Conservation (phyloP, 2,329 filamentous ascomycete species). For the Nigrograna mackinnonii region DNA sequence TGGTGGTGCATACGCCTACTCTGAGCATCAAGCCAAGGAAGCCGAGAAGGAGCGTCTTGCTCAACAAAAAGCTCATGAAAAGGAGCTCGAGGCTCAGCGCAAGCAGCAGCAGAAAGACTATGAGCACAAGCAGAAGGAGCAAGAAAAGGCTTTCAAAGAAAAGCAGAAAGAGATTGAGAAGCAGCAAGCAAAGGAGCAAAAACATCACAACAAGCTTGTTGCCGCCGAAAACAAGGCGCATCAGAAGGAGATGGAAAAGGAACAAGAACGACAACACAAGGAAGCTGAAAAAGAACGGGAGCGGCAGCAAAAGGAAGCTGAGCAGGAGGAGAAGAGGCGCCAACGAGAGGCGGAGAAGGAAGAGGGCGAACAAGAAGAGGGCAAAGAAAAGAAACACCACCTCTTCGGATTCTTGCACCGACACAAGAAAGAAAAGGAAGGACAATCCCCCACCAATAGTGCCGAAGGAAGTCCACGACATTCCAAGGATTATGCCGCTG, state of each 20-base stretch:
- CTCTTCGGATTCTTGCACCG: slow-evolving; percentile 45
- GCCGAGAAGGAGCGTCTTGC: slow-evolving; percentile 26
- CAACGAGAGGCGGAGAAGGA: slow-evolving; percentile 21
- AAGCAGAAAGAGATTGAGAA: slow-evolving; percentile 17
- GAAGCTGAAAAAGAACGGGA: slow-evolving; percentile 19
- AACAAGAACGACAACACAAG: slow-evolving; percentile 17
- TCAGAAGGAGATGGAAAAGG: slow-evolving; percentile 23
- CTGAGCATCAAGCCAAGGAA: slow-evolving; percentile 28
- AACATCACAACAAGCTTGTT: slow-evolving; percentile 17
- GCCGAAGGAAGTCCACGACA: slow-evolving; percentile 13
- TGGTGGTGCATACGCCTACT: slow-evolving; percentile 22
- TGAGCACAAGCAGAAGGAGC: slow-evolving; percentile 15
- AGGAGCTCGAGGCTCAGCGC: slow-evolving; percentile 22
- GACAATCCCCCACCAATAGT: not conserved
- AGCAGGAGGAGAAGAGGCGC: slow-evolving; percentile 6
- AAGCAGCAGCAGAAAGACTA: slow-evolving; percentile 20
- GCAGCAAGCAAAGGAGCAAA: slow-evolving; percentile 24
- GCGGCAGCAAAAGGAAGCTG: slow-evolving; percentile 7
- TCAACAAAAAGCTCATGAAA: slow-evolving; percentile 26
- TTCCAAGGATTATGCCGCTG: slow-evolving; percentile 26
- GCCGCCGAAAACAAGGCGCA: slow-evolving; percentile 22
- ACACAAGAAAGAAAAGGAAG: slow-evolving; percentile 44
- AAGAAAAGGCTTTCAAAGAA: slow-evolving; percentile 20
- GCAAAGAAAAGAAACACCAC: slow-evolving; percentile 42
- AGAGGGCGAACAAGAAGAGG: slow-evolving; percentile 21